phyloP scores from a whole-genome alignment of 768 basidiomycete genomes.

The Gyrodon lividus region DNA sequence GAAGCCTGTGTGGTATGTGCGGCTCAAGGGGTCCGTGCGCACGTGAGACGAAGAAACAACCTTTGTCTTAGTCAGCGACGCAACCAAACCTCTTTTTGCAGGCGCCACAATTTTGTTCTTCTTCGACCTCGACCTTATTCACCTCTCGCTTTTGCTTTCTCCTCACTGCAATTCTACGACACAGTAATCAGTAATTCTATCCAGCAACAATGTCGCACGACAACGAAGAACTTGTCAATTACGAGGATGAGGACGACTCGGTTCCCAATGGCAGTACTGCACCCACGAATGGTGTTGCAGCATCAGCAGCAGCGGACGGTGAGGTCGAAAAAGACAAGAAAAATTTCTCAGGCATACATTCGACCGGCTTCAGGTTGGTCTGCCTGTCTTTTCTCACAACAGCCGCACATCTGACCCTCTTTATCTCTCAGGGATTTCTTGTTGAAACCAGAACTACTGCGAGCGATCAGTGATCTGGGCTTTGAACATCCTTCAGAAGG shows the following conservation, averaged over 20 bases:
- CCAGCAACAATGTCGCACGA: conserved; percentile 67
- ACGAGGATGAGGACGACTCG: conserved; percentile 88
- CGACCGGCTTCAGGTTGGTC: conserved; percentile 94
- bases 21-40: conserved; percentile 27
- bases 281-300: conserved; percentile 48
- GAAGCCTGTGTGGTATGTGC: no score
- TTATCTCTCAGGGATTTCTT: conserved; percentile 78
- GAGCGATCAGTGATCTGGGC: conserved; percentile 98
- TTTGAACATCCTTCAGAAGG: conserved; percentile 99
- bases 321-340: conserved; percentile 84
- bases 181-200: conserved; percentile 26
- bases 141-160: conserved; percentile 21
- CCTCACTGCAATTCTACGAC: conserved; percentile 24
- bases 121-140: conserved; percentile 21
- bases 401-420: conserved; percentile 3
- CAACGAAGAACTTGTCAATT: conserved; percentile 92
- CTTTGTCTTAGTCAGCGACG: conserved; percentile 27
- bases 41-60: conserved; percentile 16
- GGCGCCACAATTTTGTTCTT: conserved; percentile 26
- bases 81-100: conserved; percentile 9
- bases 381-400: conserved; percentile 5
- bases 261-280: conserved; percentile 56
- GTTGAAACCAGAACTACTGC: conserved; percentile 93
- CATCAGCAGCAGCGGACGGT: conserved; percentile 44
- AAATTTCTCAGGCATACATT: conserved; percentile 99